Evolutionary conservation across 1,284 basidiomycete species (phyloP).

Genomic region (Cryptococcus hybrid): DNA sequence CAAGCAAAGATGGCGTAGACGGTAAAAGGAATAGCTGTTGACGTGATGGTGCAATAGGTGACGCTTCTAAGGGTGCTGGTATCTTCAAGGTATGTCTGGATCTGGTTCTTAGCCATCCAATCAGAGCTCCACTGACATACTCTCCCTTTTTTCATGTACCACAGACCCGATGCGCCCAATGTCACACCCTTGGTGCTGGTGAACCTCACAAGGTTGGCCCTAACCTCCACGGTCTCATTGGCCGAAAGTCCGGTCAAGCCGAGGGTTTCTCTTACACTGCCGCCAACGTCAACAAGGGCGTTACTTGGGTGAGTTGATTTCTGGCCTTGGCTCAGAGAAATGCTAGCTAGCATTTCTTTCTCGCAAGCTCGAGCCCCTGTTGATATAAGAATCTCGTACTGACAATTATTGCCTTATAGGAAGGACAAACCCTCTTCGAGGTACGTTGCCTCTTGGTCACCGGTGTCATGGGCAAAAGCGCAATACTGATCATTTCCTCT

Average conservation of each 20-base stretch:
- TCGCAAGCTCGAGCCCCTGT: not conserved
- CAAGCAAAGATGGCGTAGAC: no score
- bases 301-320: conserved; percentile 61
- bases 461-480: not conserved
- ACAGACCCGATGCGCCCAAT: conserved; percentile 91
- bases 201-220: conserved; percentile 75
- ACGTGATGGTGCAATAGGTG: conserved; percentile 58
- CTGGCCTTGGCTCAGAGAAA: not conserved
- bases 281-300: conserved; percentile 94
- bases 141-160: conserved; percentile 1
- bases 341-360: not conserved
- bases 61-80: conserved; percentile 79
- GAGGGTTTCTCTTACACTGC: conserved; percentile 89
- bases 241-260: conserved; percentile 86
- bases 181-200: conserved; percentile 85
- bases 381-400: not conserved
- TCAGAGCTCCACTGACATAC: not conserved
- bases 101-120: not conserved
- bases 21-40: not conserved
- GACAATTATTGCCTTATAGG: conserved; percentile 6
- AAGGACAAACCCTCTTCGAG: conserved; percentile 46
- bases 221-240: conserved; percentile 85
- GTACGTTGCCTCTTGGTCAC: conserved; percentile 14
- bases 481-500: not conserved
- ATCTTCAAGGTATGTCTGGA: conserved; percentile 66